Conservation (phyloP, 306 rosid genomes). For the Prunus salicina region DNA sequence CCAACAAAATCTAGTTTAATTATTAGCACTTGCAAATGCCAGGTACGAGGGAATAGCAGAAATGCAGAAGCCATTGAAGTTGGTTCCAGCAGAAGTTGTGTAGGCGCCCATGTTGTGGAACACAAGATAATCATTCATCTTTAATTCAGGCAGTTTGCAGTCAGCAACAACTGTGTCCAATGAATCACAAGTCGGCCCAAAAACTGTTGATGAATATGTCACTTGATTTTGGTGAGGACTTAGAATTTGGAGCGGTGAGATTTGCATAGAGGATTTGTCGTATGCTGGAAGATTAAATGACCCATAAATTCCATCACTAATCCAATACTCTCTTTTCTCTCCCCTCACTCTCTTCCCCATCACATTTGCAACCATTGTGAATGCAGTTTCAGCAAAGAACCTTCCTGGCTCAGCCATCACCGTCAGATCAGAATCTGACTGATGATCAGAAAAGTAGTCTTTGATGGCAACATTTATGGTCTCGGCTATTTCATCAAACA, state of each 20-base stretch:
- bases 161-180: slow-evolving; percentile 2
- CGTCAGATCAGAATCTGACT: neutral
- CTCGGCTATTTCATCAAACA: slow-evolving; percentile 1
- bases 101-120: slow-evolving; percentile 20
- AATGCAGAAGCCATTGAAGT: slow-evolving; percentile 13
- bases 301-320: slow-evolving; percentile 2
- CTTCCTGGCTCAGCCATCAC: slow-evolving; percentile 16
- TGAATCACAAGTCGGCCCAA: slow-evolving; percentile 16
- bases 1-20: neutral
- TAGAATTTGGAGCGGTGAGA: neutral
- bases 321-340: slow-evolving; percentile 3
- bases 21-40: neutral
- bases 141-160: slow-evolving; percentile 3
- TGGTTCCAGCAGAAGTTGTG: slow-evolving; percentile 10
- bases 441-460: neutral
- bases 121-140: slow-evolving; percentile 19
- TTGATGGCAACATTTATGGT: neutral
- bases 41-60: slow-evolving; percentile 1
- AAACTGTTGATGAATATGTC: neutral
- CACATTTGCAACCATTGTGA: slow-evolving; percentile 12
- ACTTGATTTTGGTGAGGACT: neutral
- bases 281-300: slow-evolving; percentile 9
- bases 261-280: neutral
- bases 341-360: slow-evolving; percentile 19
- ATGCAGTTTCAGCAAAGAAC: slow-evolving; percentile 11